Conservation (phyloP, 2,329 filamentous ascomycete genomes). For the Clathrospora elynae region DNA sequence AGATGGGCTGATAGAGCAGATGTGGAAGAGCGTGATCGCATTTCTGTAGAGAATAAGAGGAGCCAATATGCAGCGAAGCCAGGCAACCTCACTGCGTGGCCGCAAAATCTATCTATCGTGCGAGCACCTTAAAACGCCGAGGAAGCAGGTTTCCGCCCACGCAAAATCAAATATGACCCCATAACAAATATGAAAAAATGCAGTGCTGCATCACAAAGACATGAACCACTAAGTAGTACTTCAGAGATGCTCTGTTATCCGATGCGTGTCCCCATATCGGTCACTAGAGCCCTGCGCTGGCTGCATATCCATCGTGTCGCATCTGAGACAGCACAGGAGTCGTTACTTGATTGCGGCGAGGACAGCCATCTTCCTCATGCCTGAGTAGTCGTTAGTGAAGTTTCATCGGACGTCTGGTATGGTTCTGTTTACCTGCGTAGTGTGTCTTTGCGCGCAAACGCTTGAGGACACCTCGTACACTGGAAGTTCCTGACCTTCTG, state of each 20-base stretch:
- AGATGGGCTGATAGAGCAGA: neutral
- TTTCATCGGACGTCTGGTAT: neutral
- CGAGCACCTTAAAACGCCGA: conserved; percentile 21
- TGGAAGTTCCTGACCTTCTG: conserved; percentile 71
- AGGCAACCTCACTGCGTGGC: conserved; percentile 16
- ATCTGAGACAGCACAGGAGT: conserved; percentile 18
- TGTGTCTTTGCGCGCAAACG: conserved; percentile 82
- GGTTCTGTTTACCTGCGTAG: conserved; percentile 68
- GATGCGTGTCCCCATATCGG: neutral
- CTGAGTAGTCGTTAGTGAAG: conserved; percentile 52
- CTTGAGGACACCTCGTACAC: conserved; percentile 71
- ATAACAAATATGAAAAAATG: conserved; percentile 2
- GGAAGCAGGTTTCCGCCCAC: conserved; percentile 22
- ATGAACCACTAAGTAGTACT: conserved; percentile 1
- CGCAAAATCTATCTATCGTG: conserved; percentile 18
- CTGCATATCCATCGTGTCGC: conserved; percentile 8
- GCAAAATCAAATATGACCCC: conserved; percentile 8
- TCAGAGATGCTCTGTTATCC: neutral
- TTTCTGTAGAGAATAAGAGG: conserved; percentile 7
- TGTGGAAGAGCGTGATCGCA: conserved; percentile 11
- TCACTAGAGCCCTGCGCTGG: conserved; percentile 4
- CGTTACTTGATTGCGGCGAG: conserved; percentile 56
- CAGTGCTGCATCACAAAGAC: neutral
- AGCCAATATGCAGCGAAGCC: conserved; percentile 11
- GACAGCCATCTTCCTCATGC: conserved; percentile 77